Evolutionary conservation across 2,329 filamentous ascomycete genomes (phyloP), one percentile per base, ranked within the genome.

Genomic region (Phoma sp.): DNA sequence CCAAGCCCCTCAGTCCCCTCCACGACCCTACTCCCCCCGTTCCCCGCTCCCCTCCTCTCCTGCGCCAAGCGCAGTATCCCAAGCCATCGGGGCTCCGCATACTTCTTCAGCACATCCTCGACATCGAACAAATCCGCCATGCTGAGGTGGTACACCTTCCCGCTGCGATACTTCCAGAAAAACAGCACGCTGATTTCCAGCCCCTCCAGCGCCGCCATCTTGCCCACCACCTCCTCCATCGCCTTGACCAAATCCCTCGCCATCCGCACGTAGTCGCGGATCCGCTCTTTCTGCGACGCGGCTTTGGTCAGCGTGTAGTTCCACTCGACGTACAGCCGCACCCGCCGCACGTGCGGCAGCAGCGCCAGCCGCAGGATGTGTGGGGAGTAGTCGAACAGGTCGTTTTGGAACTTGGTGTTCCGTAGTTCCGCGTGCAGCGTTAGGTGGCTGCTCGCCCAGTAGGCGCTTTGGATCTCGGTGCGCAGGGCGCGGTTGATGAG

Each of bases 51-150:
- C 36, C 33, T 22, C 47, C 25, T 30, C 18, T 18, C 18, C 18
- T 18, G 18, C 18, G 18, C 18, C 18, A 18, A 18, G 18, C 18
- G 18, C 18, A 73, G 40, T 5, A 72, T 59, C 5, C 55, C 52
- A 7, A 73, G 62, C 71, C 70, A 73, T 13, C 64, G 58, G 7
- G 65, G 59, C 42, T 74, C 70, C 0, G 68, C 71, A 36, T 69
- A 66, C 7, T 63, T 61, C 44, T 72, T 73, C 53, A 73, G 68
- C 2, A 71, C 62, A 7, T 72, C 70, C 38, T 73, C 70, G 3
- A 73, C 58, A 37, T 73, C 70, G 40, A 73, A 74, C 0, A 73
- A 54, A 46, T 74, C 70, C 37, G 68, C 62, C 69, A 74, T 72
- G 11, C 68, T 71, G 2, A 74, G 60, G 13, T 59, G 59, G 48